Conservation (phyloP, 768 basidiomycete species). For the Panaeolus cyanescens region DNA sequence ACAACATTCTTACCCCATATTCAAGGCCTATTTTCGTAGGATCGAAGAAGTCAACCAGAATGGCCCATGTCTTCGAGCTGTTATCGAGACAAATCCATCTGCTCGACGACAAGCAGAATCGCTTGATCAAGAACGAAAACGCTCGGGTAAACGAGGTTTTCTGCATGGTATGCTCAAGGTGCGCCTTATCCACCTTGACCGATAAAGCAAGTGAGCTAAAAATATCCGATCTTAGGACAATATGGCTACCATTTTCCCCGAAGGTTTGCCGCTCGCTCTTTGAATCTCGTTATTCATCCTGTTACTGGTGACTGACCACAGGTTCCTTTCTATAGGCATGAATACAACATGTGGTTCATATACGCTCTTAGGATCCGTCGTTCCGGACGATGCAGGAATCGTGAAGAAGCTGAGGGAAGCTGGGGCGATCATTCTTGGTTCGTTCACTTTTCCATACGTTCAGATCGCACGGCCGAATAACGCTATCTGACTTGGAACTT, state of each 20-base stretch:
- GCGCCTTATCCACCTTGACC: background rate
- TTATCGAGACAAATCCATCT: constrained; percentile 57
- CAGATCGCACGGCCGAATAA: background rate
- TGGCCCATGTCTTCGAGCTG: constrained; percentile 56
- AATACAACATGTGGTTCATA: constrained; percentile 50
- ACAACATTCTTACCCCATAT: background rate
- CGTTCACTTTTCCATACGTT: background rate
- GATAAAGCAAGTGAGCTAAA: background rate
- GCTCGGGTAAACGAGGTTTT: constrained; percentile 41
- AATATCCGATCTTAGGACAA: constrained; percentile 35
- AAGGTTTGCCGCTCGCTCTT: constrained; percentile 37
- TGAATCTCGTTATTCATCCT: background rate
- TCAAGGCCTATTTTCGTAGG: constrained; percentile 64
- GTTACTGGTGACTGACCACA: background rate
- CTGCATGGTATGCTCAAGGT: constrained; percentile 59
- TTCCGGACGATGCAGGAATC: constrained; percentile 47
- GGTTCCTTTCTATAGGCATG: constrained; percentile 34
- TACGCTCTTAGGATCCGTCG: constrained; percentile 40
- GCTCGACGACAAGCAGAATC: constrained; percentile 53
- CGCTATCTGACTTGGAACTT: constrained; percentile 9
- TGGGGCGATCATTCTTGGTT: constrained; percentile 48
- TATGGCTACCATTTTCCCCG: constrained; percentile 46
- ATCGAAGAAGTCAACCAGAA: constrained; percentile 68
- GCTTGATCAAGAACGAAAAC: constrained; percentile 47
- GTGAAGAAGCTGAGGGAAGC: constrained; percentile 42